These are phyloP conservation scores for Eremochloa ophiuroides DNA, from an alignment of 176 grass and related monocot species.

Conservation along the genomic window DNA sequence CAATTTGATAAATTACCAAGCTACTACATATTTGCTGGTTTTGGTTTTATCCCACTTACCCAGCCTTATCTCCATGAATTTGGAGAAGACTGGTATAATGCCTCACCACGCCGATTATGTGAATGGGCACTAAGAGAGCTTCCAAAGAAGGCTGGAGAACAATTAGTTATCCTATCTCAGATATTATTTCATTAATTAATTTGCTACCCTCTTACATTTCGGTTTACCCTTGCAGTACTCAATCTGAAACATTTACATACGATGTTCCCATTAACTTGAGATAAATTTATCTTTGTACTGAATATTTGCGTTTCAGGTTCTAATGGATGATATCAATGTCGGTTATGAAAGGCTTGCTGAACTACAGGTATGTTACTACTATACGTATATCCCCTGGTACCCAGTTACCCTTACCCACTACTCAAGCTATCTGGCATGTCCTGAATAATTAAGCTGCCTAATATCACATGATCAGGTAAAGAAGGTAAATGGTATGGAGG, in stretches of 20 bases:
- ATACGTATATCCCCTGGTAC: not conserved
- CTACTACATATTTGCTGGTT: conserved; percentile 96
- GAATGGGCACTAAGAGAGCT: conserved; percentile 84
- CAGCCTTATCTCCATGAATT: conserved; percentile 99
- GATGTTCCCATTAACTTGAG: not conserved
- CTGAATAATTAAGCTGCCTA: conserved; percentile 22
- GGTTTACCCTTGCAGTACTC: not conserved
- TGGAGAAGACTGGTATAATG: conserved; percentile 98
- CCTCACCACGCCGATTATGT: conserved; percentile 82
- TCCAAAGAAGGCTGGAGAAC: conserved; percentile 70
- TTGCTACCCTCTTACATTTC: not conserved
- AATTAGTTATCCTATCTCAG: conserved; percentile 93
- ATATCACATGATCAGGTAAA: conserved; percentile 48
- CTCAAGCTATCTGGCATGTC: not conserved
- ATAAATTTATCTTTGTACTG: not conserved
- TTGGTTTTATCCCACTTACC: conserved; percentile 85
- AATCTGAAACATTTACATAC: not conserved
- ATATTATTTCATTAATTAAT: conserved; percentile 39
- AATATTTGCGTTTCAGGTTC: conserved; percentile 48
- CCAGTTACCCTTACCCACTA: not conserved
- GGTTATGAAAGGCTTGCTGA: conserved; percentile 89
- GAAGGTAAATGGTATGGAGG: conserved; percentile 79
- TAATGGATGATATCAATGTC: conserved; percentile 98
- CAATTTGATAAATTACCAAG: conserved; percentile 91
- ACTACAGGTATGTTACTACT: conserved; percentile 50